Base-by-base conservation (phyloP, 257 asterid genomes). In the Jacaranda copaia region DNA sequence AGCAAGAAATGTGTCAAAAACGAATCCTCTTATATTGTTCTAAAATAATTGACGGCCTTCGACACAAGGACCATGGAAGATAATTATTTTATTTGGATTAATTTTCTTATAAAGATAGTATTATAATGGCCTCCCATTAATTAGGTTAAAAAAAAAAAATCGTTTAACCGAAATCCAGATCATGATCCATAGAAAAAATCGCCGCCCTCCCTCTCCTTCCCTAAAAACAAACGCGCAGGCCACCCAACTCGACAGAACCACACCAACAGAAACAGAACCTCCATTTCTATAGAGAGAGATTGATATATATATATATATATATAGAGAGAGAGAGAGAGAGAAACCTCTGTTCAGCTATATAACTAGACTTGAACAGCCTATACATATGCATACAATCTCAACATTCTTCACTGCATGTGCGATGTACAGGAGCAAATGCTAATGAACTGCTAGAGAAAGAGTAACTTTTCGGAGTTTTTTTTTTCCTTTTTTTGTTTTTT, bases 211-310 rank as follows among this genome's bases (percentile, higher is more conserved):
- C 82, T 71, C 80, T 64, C 76, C 78, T 83, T 62, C 72, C 36
- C 72, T 20, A 18, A 20, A 72, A 81, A 68, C 76, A 83, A 80
- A 85, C 75, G 89, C 82, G 87, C 89, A 80, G 87, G 85, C 85
- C 82, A 72, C 86, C 81, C 79, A 83, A 78, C 84, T 83, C 81
- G 63, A 76, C 83, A 66, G 67, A 76, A 70, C 70, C 65, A 67
- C 69, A 72, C 75, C 65, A 70, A 83, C 80, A 55, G 38, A 69
- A 81, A 67, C 80, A 38, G 20, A 72, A 81, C 66, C 83, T 71
- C 77, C 83, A 64, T 62, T 68, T 70, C 16, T 58, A 63, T 42
- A 73, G 77, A 79, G 79, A 77, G 79, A 81, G 38, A 79, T 2
- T 8, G 53, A 5, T 61, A 46, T 12, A 15, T 70, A 65, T 46